phyloP scores from a whole-genome alignment of 2,329 filamentous ascomycete species.

The Falciphora oryzae region DNA sequence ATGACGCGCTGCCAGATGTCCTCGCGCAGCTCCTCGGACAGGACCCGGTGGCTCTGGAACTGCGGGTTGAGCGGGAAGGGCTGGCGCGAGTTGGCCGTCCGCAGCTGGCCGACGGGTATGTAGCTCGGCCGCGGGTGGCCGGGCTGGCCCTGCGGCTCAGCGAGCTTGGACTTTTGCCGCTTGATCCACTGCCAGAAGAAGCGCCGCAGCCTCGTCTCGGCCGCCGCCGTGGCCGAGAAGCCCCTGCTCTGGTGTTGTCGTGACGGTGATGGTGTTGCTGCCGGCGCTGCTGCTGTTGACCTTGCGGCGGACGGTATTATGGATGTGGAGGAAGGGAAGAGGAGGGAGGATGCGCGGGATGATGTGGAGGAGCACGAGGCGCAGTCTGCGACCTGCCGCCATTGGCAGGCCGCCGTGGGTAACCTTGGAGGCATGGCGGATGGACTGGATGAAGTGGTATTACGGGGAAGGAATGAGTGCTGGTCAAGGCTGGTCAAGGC shows the following conservation, averaged over 20 bases:
- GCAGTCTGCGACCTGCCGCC: constrained; percentile 24
- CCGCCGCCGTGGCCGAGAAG: constrained; percentile 10
- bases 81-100: neutral
- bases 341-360: constrained; percentile 11
- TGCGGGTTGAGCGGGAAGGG: constrained; percentile 71
- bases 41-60: constrained; percentile 66
- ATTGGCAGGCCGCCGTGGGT: constrained; percentile 23
- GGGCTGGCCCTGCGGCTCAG: neutral
- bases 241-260: neutral
- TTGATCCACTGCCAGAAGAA: constrained; percentile 4
- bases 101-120: neutral
- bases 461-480: neutral
- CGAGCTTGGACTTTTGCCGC: neutral
- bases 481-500: neutral
- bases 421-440: constrained; percentile 28
- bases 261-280: neutral
- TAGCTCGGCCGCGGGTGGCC: neutral
- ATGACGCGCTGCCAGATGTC: constrained; percentile 68
- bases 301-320: neutral
- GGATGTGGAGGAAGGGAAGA: constrained; percentile 12
- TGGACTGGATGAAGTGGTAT: neutral
- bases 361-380: constrained; percentile 16
- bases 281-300: neutral
- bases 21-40: constrained; percentile 68
- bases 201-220: neutral